Evolutionary conservation across 768 basidiomycete genomes (phyloP).

Genomic region (Lyophyllum semitale): DNA sequence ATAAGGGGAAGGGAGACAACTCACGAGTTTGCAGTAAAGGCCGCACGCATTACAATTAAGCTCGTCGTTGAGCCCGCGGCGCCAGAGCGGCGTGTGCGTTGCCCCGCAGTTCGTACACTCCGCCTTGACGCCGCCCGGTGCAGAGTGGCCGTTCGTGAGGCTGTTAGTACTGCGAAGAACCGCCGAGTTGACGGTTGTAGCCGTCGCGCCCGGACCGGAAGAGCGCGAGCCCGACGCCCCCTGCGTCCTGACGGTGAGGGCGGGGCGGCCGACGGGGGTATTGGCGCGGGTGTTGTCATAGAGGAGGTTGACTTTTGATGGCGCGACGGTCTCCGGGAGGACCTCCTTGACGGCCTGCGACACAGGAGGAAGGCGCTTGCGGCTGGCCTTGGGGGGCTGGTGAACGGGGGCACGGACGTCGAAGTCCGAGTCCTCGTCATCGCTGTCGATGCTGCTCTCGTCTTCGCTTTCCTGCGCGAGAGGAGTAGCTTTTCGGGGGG

Average conservation of each 20-base stretch:
- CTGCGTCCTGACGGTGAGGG: conserved; percentile 64
- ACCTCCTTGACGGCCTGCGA: conserved; percentile 43
- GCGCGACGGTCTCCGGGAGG: conserved; percentile 55
- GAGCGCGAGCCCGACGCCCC: conserved; percentile 46
- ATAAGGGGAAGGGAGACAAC: conserved; percentile 22
- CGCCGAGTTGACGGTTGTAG: conserved; percentile 55
- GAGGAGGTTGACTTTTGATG: conserved; percentile 58
- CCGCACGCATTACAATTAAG: conserved; percentile 90
- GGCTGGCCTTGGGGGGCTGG: conserved; percentile 16
- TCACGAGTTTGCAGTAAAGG: conserved; percentile 81
- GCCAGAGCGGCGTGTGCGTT: conserved; percentile 87
- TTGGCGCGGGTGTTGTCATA: conserved; percentile 51
- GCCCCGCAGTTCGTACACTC: conserved; percentile 90
- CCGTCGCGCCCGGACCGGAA: conserved; percentile 65
- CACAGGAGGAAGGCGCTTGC: conserved; percentile 33
- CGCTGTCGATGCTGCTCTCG: conserved; percentile 31
- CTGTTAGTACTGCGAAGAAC: conserved; percentile 33
- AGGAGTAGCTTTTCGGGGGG: conserved; percentile 18
- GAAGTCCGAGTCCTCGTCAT: conserved; percentile 37
- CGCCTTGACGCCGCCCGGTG: conserved; percentile 66
- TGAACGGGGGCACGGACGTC: conserved; percentile 32
- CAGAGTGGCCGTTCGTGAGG: conserved; percentile 34
- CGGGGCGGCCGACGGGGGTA: conserved; percentile 49
- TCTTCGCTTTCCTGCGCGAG: conserved; percentile 32
- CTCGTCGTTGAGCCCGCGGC: conserved; percentile 84